Percentiles rank a stretch among this genome's conserved stretches.
Conservation (phyloP, 1,284 basidiomycete species). For the Paramarasmius palmivorus region DNA sequence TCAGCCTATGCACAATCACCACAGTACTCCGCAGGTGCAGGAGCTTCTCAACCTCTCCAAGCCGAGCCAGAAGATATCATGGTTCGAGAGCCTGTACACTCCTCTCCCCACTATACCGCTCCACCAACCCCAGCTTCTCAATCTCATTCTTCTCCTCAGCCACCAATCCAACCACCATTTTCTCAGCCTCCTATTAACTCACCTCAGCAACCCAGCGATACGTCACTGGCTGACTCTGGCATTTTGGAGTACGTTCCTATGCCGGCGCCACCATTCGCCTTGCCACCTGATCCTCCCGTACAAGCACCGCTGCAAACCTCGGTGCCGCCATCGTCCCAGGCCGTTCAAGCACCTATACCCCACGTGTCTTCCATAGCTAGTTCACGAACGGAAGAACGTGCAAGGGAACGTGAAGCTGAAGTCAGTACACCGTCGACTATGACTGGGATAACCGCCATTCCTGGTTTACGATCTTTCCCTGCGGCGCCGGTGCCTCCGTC, state of each 20-base stretch:
- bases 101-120: neutral
- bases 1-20: no score
- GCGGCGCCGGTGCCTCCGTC: neutral
- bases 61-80: slow-evolving; percentile 1
- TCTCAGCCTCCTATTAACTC: no score
- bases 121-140: neutral
- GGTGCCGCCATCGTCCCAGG: no score
- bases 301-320: no score
- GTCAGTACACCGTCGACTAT: slow-evolving; percentile 1
- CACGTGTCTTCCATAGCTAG: neutral
- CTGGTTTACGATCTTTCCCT: neutral
- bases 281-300: neutral
- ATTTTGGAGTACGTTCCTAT: neutral
- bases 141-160: neutral
- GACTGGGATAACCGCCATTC: neutral
- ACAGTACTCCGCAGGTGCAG: no score
- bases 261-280: neutral
- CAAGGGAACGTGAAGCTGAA: neutral
- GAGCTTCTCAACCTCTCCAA: neutral
- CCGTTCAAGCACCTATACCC: neutral
- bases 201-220: neutral
- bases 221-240: neutral
- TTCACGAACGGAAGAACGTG: neutral
- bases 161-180: neutral
- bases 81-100: neutral